Evolutionary conservation across 495 filamentous ascomycete species (phyloP).

Genomic region (Terfezia claveryi): DNA sequence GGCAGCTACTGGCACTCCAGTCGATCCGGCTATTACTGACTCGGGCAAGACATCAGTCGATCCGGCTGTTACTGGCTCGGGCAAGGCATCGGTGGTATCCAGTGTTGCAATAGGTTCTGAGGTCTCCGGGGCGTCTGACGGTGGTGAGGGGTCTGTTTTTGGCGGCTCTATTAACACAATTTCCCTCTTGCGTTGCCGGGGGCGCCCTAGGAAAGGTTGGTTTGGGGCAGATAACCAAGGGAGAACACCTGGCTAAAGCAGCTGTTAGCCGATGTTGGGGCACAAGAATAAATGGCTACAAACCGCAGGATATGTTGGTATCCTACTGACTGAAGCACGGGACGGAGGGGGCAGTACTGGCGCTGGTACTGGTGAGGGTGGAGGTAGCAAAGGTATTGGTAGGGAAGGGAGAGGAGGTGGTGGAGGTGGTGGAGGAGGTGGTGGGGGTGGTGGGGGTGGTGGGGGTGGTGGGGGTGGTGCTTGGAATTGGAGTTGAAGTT

Average conservation of each 20-base stretch:
- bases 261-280: background rate
- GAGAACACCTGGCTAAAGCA: slow-evolving; percentile 4
- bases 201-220: slow-evolving; percentile 10
- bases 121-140: background rate
- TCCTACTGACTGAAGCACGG: background rate
- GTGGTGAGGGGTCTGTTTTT: background rate
- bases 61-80: background rate
- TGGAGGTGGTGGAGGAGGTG: background rate
- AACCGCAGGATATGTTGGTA: background rate
- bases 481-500: slow-evolving; percentile 4
- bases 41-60: slow-evolving; percentile 2
- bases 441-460: background rate
- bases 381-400: slow-evolving; percentile 6
- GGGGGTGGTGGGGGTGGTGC: background rate
- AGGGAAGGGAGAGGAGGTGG: background rate
- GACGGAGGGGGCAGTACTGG: slow-evolving; percentile 7
- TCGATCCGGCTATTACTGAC: background rate
- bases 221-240: slow-evolving; percentile 17
- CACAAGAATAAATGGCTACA: background rate
- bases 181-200: slow-evolving; percentile 8
- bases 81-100: background rate
- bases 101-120: background rate
- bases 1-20: slow-evolving; percentile 6
- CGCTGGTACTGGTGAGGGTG: slow-evolving; percentile 1
- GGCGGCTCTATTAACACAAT: background rate